These are phyloP conservation scores for Cladophialophora yegresii DNA, from an alignment of 2,329 filamentous ascomycete genomes.

Conservation along the genomic window DNA sequence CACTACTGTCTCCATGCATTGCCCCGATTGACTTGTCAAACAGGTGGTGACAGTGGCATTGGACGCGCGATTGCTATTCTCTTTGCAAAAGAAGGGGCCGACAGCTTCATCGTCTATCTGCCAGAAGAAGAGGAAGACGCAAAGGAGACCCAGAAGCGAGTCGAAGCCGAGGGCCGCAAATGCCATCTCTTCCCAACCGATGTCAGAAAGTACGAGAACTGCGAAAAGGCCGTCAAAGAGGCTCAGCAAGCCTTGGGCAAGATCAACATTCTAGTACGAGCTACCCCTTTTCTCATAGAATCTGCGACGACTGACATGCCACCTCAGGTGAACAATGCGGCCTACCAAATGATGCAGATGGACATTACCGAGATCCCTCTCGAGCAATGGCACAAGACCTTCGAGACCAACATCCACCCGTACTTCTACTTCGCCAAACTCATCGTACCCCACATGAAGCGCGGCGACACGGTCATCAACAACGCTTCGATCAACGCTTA, in stretches of 20 bases:
- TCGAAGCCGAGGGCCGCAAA: constrained; percentile 67
- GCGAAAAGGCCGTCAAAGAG: constrained; percentile 67
- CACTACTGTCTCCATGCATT: background rate
- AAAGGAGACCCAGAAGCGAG: constrained; percentile 68
- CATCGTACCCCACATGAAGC: constrained; percentile 70
- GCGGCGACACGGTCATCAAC: constrained; percentile 79
- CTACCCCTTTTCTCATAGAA: too few species aligned
- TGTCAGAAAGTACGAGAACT: constrained; percentile 66
- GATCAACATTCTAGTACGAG: constrained; percentile 62
- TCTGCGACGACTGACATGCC: background rate
- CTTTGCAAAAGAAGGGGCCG: constrained; percentile 78
- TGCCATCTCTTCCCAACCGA: constrained; percentile 67
- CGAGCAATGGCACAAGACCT: constrained; percentile 77
- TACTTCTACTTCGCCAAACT: constrained; percentile 83
- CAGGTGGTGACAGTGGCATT: constrained; percentile 73
- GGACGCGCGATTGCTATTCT: constrained; percentile 73
- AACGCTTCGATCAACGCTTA: constrained; percentile 83
- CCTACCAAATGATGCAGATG: constrained; percentile 71
- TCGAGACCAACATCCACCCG: constrained; percentile 80
- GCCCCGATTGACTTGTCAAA: background rate
- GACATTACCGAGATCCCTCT: constrained; percentile 72
- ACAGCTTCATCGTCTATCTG: constrained; percentile 71
- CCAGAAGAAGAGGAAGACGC: constrained; percentile 76
- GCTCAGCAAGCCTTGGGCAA: constrained; percentile 66
- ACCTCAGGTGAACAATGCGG: constrained; percentile 62